Evolutionary conservation across 2,329 filamentous ascomycete species (phyloP).

Genomic region (Cordyceps farinosa): DNA sequence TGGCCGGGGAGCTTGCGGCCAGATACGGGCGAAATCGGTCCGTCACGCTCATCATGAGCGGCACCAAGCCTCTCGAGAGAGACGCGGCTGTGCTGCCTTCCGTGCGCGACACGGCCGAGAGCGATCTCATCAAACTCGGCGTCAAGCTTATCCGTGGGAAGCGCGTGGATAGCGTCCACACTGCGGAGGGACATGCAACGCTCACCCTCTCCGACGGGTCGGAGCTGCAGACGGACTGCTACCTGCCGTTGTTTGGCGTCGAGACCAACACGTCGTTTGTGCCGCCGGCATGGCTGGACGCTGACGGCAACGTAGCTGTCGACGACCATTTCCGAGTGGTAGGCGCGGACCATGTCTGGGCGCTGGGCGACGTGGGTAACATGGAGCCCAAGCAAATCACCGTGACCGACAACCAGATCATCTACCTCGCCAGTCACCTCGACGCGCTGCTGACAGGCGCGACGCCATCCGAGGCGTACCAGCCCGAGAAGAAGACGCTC

Average conservation of each 20-base stretch:
- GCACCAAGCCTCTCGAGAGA: slow-evolving; percentile 14
- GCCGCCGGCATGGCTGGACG: slow-evolving; percentile 32
- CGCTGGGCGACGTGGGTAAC: slow-evolving; percentile 40
- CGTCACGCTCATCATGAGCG: slow-evolving; percentile 27
- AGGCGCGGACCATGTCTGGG: slow-evolving; percentile 38
- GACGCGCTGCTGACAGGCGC: slow-evolving; percentile 25
- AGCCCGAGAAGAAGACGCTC: slow-evolving; percentile 26
- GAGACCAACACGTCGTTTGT: slow-evolving; percentile 41
- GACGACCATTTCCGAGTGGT: slow-evolving; percentile 32
- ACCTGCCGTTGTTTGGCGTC: slow-evolving; percentile 44
- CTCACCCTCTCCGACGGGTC: slow-evolving; percentile 31
- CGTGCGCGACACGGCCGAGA: slow-evolving; percentile 30
- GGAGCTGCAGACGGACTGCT: slow-evolving; percentile 34
- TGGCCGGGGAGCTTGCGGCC: slow-evolving; percentile 35
- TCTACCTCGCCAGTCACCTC: slow-evolving; percentile 31
- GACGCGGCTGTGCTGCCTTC: slow-evolving; percentile 23
- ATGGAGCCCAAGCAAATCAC: slow-evolving; percentile 38
- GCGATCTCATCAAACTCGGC: slow-evolving; percentile 27
- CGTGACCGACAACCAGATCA: slow-evolving; percentile 31
- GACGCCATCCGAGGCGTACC: slow-evolving; percentile 19
- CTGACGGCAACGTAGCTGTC: slow-evolving; percentile 31
- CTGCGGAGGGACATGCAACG: slow-evolving; percentile 14
- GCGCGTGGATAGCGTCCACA: slow-evolving; percentile 28
- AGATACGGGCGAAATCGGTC: slow-evolving; percentile 29
- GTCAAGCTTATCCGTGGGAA: slow-evolving; percentile 30